phyloP scores from a whole-genome alignment of 1,284 basidiomycete genomes.

The Volvariella surrecta region DNA sequence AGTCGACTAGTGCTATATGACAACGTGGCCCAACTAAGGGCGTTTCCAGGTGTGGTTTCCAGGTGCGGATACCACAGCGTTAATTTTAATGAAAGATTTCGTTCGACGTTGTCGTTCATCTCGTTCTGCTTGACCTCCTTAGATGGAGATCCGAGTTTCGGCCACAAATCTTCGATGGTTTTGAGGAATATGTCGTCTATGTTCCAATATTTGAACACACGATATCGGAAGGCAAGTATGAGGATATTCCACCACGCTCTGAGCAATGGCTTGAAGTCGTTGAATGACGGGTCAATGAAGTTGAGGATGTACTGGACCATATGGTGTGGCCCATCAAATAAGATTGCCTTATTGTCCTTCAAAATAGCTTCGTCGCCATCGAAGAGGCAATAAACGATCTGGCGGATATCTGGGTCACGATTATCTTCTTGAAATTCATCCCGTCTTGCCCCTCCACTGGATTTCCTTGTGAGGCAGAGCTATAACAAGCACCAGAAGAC shows the following conservation, averaged over 20 bases:
- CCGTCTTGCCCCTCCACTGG: slow-evolving; percentile 5
- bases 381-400: background rate
- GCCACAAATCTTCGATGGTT: slow-evolving; percentile 2
- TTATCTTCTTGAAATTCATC: background rate
- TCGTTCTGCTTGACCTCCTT: no score
- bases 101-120: no score
- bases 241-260: slow-evolving; percentile 7
- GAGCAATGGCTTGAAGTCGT: slow-evolving; percentile 4
- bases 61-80: no score
- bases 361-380: background rate
- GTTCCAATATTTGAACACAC: slow-evolving; percentile 1
- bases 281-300: slow-evolving; percentile 8
- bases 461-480: slow-evolving; percentile 9
- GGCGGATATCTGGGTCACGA: background rate
- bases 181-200: background rate
- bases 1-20: no score
- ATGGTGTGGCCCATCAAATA: background rate
- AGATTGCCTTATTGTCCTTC: background rate
- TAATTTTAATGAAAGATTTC: no score
- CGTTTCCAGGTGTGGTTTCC: no score
- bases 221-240: background rate
- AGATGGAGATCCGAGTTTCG: no score
- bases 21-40: no score
- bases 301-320: background rate
- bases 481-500: slow-evolving; percentile 11